Evolutionary conservation across 768 basidiomycete species (phyloP), one percentile per base, ranked within the genome.

Genomic region (Kwoniella sp.): DNA sequence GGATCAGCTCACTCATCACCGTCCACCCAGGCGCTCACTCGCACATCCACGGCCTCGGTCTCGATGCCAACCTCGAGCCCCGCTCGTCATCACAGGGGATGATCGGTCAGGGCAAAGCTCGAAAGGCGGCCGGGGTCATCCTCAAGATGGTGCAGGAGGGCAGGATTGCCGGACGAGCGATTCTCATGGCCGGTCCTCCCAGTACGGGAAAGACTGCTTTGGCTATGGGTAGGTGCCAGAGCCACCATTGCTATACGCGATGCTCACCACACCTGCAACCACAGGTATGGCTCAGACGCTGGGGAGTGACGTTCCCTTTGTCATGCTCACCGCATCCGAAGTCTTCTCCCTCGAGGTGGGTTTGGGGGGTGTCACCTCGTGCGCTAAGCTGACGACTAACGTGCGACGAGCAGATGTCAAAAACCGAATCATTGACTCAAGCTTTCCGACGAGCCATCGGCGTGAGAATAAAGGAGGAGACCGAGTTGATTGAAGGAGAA

Each of bases 121-220:
- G 95, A 37, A 95, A 95, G 74, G 93, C 95, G 0, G 95, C 93
- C 0, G 95, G 95, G 2, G 87, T 98, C 80, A 90, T 96, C 56
- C 81, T 98, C 65, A 92, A 87, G 77, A 93, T 99, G 92, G 91
- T 98, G 5, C 88, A 95, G 73, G 89, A 95, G 66, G 90, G 90
- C 15, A 80, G 85, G 52, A 96, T 98, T 65, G 91, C 95, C 0
- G 95, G 95, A 23, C 82, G 93, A 37, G 89, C 92, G 5, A 92
- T 99, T 76, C 78, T 99, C 48, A 95, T 99, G 75, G 95, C 95
- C 15, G 95, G 95, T 0, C 95, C 95, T 5, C 92, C 95, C 5
- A 89, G 89, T 27, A 90, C 91, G 0, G 95, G 95, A 22, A 99
- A 99, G 77, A 98, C 95, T 0, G 95, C 95, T 27, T 95, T 99